phyloP scores from a whole-genome alignment of 2,329 filamentous ascomycete genomes.

The Sclerotinia spermophila region DNA sequence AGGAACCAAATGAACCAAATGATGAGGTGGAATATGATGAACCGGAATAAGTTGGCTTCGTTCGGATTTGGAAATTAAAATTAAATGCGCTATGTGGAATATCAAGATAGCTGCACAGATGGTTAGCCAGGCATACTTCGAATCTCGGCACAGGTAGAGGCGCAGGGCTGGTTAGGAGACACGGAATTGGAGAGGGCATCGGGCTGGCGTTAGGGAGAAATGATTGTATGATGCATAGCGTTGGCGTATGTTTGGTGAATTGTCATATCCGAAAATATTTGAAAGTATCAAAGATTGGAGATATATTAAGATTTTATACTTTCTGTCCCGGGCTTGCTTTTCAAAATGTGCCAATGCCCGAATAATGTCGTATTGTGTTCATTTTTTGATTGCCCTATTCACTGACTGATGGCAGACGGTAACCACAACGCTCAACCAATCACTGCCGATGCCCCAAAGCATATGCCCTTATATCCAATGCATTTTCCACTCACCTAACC shows the following conservation, averaged over 20 bases:
- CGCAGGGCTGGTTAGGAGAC: conserved; percentile 13
- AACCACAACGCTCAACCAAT: background rate
- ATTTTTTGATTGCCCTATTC: background rate
- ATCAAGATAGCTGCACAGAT: background rate
- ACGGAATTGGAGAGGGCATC: conserved; percentile 12
- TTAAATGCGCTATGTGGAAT: no score
- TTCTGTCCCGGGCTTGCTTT: background rate
- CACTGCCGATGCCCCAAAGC: background rate
- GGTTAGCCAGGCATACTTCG: background rate
- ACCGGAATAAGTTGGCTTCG: conserved; percentile 25
- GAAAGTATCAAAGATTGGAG: background rate
- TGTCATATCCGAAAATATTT: background rate
- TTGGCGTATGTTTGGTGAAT: conserved; percentile 19
- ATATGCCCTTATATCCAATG: background rate
- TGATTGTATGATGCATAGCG: conserved; percentile 23
- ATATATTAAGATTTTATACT: background rate
- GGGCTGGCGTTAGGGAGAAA: conserved; percentile 15
- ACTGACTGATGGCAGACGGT: background rate
- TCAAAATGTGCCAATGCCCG: background rate
- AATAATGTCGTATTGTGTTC: background rate
- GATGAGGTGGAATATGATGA: conserved; percentile 55
- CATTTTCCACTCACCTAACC: background rate
- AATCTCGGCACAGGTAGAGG: background rate
- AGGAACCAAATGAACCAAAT: conserved; percentile 73
- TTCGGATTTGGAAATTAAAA: background rate